A percentile compares a stretch with the other conserved stretches of the same genome.
Conservation (phyloP, 108 stramenopile species). For the Cyclotella choctawhatcheeana region DNA sequence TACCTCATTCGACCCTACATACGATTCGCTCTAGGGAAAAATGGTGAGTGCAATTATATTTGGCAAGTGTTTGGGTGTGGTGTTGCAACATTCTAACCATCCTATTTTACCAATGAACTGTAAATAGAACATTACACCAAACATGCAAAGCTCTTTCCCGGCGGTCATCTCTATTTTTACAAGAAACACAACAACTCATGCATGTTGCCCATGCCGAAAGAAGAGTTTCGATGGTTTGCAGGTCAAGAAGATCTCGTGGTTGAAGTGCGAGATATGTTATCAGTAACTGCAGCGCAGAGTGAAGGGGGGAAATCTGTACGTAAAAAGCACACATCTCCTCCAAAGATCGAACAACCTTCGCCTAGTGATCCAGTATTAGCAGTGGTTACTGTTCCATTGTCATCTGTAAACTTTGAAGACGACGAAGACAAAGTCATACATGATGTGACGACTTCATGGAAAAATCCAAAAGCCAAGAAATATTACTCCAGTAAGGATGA, state of each 20-base stretch:
- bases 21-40: constrained; percentile 43
- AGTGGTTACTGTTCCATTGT: constrained; percentile 39
- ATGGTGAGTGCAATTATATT: constrained; percentile 28
- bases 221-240: constrained; percentile 45
- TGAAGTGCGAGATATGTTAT: constrained; percentile 36
- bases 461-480: neutral
- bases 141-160: constrained; percentile 24
- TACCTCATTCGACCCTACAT: constrained; percentile 34
- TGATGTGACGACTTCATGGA: constrained; percentile 4
- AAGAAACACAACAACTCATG: constrained; percentile 43
- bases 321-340: neutral
- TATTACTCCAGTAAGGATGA: constrained; percentile 13
- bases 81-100: neutral
- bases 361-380: constrained; percentile 36
- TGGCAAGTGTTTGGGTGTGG: neutral
- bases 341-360: neutral
- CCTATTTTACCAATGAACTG: neutral
- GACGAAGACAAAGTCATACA: constrained; percentile 1
- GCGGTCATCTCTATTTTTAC: constrained; percentile 32
- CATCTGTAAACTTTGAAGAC: constrained; percentile 44
- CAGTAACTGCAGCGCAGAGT: neutral
- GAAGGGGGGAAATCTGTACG: neutral
- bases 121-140: constrained; percentile 27
- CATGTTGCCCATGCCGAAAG: constrained; percentile 40
- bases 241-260: constrained; percentile 50